Evolutionary conservation across 305 asterid genomes (phyloP).

Genomic region (Plantago coronopus): DNA sequence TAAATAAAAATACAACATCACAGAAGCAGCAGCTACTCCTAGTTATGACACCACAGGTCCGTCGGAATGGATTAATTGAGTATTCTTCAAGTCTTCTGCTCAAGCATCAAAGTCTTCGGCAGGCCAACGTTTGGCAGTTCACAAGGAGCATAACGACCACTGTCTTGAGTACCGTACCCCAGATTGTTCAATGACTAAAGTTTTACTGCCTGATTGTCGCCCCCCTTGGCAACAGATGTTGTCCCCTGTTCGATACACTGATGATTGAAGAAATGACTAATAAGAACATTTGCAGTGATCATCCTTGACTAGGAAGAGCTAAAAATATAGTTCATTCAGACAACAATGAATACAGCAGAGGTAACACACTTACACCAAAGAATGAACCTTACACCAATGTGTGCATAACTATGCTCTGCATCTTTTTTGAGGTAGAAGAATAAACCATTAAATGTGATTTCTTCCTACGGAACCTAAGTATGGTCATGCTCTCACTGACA

Average conservation of each 20-base stretch:
- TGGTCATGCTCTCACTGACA: too few species aligned
- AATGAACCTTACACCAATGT: too few species aligned
- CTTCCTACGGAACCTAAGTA: neutral
- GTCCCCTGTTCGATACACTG: conserved; percentile 87
- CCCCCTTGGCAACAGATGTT: conserved; percentile 35
- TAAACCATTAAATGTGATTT: neutral
- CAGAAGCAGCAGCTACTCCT: too few species aligned
- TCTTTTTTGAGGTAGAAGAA: neutral
- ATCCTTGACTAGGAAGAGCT: neutral
- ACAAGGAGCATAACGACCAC: neutral
- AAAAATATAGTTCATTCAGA: neutral
- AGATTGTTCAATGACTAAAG: conserved; percentile 29
- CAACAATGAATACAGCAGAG: neutral
- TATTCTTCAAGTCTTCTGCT: neutral
- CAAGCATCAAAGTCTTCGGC: neutral
- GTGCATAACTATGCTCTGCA: neutral
- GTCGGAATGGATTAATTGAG: too few species aligned
- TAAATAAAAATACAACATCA: too few species aligned
- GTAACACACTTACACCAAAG: neutral
- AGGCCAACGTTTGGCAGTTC: neutral
- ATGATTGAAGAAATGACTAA: conserved; percentile 15
- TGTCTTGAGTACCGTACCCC: neutral
- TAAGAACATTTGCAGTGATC: conserved; percentile 23
- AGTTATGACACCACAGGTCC: too few species aligned
- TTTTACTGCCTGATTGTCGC: conserved; percentile 31